phyloP scores from a whole-genome alignment of 176 grass and related monocot species.

The Tillandsia leiboldiana region DNA sequence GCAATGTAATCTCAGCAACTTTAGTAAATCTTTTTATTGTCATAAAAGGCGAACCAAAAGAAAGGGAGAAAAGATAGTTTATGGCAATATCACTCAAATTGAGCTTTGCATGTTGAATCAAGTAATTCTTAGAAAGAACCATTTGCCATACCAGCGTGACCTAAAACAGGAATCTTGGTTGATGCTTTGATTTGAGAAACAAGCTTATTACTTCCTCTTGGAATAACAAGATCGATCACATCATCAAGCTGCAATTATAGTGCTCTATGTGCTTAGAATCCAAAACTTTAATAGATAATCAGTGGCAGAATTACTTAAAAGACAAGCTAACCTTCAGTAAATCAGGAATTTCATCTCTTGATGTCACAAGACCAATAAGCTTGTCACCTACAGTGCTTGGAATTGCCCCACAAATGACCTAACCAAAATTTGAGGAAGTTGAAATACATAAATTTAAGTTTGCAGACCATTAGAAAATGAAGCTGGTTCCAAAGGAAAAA shows the following conservation, averaged over 20 bases:
- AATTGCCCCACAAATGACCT: constrained; percentile 89
- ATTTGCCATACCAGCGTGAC: constrained; percentile 64
- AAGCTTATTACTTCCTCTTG: constrained; percentile 96
- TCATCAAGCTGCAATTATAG: constrained; percentile 69
- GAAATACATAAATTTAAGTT: not conserved
- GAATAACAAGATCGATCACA: constrained; percentile 98
- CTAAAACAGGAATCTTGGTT: constrained; percentile 95
- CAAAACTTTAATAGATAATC: not conserved
- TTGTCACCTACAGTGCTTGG: constrained; percentile 54
- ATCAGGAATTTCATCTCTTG: constrained; percentile 90
- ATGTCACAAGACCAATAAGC: constrained; percentile 88
- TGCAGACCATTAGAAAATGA: not conserved
- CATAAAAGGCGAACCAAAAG: not conserved
- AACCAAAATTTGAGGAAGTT: not conserved
- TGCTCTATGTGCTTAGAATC: not conserved
- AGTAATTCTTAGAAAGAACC: not conserved
- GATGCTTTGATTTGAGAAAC: constrained; percentile 91
- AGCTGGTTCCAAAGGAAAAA: constrained; percentile 14
- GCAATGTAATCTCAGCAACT: constrained; percentile 10
- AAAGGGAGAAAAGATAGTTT: not conserved
- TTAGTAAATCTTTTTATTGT: constrained; percentile 8
- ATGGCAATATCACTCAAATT: constrained; percentile 1
- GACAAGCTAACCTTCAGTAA: constrained; percentile 60
- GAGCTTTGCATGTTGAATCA: not conserved
- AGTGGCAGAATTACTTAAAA: constrained; percentile 1